Evolutionary conservation across 2,329 filamentous ascomycete species (phyloP).

Genomic region (Apiospora phragmitis): DNA sequence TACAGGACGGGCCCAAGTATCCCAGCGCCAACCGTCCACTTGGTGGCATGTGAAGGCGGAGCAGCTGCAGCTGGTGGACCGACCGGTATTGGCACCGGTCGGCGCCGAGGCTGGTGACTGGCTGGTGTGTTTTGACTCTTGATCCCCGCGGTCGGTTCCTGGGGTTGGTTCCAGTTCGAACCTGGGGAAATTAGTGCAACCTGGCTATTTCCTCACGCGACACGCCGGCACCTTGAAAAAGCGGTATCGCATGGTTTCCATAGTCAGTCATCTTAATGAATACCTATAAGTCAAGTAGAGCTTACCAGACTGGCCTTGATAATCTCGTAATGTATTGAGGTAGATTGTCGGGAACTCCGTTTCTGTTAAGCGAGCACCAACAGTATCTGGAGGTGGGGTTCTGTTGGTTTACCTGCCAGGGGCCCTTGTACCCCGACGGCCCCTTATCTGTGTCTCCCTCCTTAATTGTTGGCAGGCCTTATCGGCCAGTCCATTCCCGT

Average conservation of each 20-base stretch:
- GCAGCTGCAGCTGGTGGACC: not conserved
- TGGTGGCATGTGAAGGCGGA: not conserved
- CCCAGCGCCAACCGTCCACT: not conserved
- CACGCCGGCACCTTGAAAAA: not conserved
- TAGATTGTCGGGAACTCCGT: not conserved
- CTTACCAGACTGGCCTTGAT: no score
- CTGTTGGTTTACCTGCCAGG: not conserved
- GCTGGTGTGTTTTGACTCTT: no score
- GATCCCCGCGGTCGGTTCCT: not conserved
- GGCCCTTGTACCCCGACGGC: not conserved
- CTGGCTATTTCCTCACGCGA: not conserved
- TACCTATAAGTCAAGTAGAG: not conserved
- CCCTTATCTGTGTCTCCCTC: not conserved
- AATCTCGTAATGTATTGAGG: no score
- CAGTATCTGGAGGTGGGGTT: not conserved
- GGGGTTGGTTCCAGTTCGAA: not conserved
- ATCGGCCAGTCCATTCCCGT: not conserved
- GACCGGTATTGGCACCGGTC: conserved; percentile 5
- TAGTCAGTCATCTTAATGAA: no score
- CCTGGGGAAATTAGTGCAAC: not conserved
- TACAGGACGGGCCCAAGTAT: not conserved
- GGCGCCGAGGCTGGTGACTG: not conserved
- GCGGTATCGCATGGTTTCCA: not conserved
- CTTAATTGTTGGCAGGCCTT: not conserved
- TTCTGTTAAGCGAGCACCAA: not conserved